These are phyloP conservation scores for Amaranthus palmeri DNA, from an alignment of 148 eudicot genomes.

Conservation along the genomic window DNA sequence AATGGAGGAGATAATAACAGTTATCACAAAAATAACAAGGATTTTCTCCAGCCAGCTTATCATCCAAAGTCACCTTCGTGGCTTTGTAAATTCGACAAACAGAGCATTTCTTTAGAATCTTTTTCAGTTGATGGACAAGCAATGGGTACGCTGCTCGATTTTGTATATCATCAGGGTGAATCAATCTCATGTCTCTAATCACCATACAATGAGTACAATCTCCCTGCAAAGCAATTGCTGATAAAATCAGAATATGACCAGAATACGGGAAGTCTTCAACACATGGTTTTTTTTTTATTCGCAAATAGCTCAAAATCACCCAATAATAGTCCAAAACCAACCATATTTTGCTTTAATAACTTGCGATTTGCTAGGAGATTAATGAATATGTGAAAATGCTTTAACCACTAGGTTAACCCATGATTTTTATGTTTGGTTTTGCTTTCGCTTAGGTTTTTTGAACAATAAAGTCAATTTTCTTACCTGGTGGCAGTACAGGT, in stretches of 20 bases:
- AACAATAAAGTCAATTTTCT: no score
- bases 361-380: no score
- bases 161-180: constrained; percentile 77
- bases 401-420: no score
- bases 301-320: no score
- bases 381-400: no score
- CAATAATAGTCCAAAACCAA: no score
- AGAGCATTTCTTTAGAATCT: constrained; percentile 49
- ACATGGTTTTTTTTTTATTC: no score
- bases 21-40: constrained; percentile 57
- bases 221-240: constrained; percentile 37
- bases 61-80: constrained; percentile 64
- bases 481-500: constrained; percentile 94
- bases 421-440: no score
- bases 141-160: constrained; percentile 77
- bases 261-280: no score
- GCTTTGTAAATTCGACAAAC: constrained; percentile 71
- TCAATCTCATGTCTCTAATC: constrained; percentile 81
- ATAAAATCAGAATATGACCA: neutral
- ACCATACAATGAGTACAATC: constrained; percentile 80
- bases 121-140: constrained; percentile 40
- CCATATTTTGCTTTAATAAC: no score
- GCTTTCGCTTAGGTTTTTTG: no score
- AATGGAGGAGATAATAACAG: constrained; percentile 39
- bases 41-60: constrained; percentile 60